Conservation (phyloP, 345 rosid genomes). For the Dipteronia dyeriana region DNA sequence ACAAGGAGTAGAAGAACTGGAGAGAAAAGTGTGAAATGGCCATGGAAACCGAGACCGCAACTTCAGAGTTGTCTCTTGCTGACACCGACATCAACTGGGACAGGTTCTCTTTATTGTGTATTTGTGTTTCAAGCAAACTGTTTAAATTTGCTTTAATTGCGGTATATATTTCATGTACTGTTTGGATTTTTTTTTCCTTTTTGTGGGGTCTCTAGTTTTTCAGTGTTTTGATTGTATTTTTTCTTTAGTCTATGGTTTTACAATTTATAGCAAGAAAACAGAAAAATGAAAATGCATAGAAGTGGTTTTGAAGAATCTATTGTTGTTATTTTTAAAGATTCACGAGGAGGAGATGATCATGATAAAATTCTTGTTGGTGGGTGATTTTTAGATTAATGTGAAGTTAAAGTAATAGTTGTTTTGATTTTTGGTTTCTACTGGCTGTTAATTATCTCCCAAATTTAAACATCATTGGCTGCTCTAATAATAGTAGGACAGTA, state of each 20-base stretch:
- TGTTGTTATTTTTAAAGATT: not conserved
- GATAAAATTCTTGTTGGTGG: not conserved
- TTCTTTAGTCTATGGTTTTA: not conserved
- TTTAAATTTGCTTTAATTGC: not conserved
- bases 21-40: conserved; percentile 22
- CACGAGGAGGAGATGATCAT: not conserved
- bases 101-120: conserved; percentile 30
- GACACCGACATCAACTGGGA: conserved; percentile 67
- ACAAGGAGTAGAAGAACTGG: not conserved
- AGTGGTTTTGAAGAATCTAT: not conserved
- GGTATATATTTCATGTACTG: not conserved
- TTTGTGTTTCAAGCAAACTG: too few species aligned
- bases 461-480: not conserved
- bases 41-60: conserved; percentile 36
- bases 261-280: not conserved
- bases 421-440: not conserved
- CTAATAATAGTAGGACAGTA: not conserved
- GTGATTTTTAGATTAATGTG: not conserved
- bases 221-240: not conserved
- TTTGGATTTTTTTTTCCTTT: not conserved
- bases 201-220: not conserved
- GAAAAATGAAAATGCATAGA: not conserved
- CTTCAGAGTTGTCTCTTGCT: conserved; percentile 43
- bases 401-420: not conserved
- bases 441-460: too few species aligned